A percentile compares a stretch with the other conserved stretches of the same genome.
phyloP scores from a whole-genome alignment of 208 protist species.

The Strigomonas culicis region DNA sequence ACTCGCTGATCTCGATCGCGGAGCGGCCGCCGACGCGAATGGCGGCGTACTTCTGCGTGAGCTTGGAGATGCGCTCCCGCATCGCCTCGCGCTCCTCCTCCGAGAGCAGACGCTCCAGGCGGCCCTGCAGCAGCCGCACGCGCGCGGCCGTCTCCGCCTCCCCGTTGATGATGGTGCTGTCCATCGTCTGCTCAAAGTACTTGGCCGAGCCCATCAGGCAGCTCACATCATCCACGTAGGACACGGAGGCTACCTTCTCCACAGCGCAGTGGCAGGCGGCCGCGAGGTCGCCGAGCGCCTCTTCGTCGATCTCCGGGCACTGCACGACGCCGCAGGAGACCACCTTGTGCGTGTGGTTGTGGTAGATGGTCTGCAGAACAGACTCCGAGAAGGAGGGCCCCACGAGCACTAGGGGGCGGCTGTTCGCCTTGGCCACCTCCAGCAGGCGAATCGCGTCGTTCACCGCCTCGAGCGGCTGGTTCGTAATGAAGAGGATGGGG shows the following conservation, averaged over 20 bases:
- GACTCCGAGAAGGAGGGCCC: constrained; percentile 62
- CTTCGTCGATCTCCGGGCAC: constrained; percentile 96
- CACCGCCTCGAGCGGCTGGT: constrained; percentile 96
- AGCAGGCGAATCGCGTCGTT: constrained; percentile 89
- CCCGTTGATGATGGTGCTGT: constrained; percentile 87
- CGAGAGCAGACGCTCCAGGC: constrained; percentile 75
- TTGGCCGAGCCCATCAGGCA: constrained; percentile 61
- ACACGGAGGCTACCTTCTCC: constrained; percentile 81
- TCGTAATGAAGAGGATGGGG: constrained; percentile 92
- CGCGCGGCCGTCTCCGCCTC: constrained; percentile 92
- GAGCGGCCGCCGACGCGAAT: constrained; percentile 97
- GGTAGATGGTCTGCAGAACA: constrained; percentile 75
- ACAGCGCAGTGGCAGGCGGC: constrained; percentile 95
- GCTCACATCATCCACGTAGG: constrained; percentile 50
- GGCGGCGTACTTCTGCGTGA: constrained; percentile 96
- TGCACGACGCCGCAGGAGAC: constrained; percentile 87
- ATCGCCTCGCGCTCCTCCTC: constrained; percentile 95
- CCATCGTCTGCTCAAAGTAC: constrained; percentile 87
- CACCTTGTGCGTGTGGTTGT: constrained; percentile 97
- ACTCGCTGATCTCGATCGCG: constrained; percentile 99
- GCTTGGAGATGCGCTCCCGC: constrained; percentile 97
- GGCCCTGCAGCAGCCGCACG: constrained; percentile 91
- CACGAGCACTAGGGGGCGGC: constrained; percentile 68
- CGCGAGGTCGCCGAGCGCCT: constrained; percentile 99
- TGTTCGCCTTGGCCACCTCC: constrained; percentile 82